Evolutionary conservation across 75 land plant genomes (phyloP).

Genomic region (Sequoiadendron giganteum): DNA sequence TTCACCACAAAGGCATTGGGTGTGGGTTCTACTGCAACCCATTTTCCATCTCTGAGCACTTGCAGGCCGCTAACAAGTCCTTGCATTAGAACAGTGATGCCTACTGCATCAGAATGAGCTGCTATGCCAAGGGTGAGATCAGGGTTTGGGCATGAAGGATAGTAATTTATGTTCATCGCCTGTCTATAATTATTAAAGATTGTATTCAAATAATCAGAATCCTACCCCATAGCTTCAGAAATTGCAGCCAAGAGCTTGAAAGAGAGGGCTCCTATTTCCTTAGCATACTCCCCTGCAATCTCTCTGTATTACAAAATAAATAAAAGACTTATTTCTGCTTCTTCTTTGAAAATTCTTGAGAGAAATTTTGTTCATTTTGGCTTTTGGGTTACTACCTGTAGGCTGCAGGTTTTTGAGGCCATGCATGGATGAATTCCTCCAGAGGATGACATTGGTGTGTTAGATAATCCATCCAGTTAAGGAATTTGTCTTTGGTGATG

Average conservation of each 20-base stretch:
- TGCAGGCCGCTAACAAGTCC: conserved; percentile 5
- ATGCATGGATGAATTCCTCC: conserved; percentile 24
- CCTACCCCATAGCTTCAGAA: conserved; percentile 50
- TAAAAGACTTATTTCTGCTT: not conserved
- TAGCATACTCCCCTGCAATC: conserved; percentile 29
- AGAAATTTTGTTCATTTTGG: not conserved
- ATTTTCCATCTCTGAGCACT: conserved; percentile 5
- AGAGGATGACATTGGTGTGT: conserved; percentile 51
- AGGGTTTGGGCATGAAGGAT: conserved; percentile 66
- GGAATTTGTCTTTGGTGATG: conserved; percentile 36
- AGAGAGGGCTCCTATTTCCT: conserved; percentile 19
- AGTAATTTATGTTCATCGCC: conserved; percentile 46
- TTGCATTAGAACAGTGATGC: conserved; percentile 38
- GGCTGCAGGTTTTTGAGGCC: conserved; percentile 58
- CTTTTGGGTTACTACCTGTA: not conserved
- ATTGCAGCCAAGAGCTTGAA: conserved; percentile 37
- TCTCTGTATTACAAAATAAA: conserved; percentile 14
- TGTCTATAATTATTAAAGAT: conserved; percentile 42
- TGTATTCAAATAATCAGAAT: conserved; percentile 27
- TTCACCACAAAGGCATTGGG: conserved; percentile 23
- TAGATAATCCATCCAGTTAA: conserved; percentile 63
- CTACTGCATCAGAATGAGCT: conserved; percentile 52
- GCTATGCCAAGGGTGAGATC: conserved; percentile 45
- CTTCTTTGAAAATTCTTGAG: not conserved
- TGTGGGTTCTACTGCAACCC: conserved; percentile 21